Evolutionary conservation across 352 stramenopile genomes (phyloP).

Genomic region (Globisporangium emineosum): DNA sequence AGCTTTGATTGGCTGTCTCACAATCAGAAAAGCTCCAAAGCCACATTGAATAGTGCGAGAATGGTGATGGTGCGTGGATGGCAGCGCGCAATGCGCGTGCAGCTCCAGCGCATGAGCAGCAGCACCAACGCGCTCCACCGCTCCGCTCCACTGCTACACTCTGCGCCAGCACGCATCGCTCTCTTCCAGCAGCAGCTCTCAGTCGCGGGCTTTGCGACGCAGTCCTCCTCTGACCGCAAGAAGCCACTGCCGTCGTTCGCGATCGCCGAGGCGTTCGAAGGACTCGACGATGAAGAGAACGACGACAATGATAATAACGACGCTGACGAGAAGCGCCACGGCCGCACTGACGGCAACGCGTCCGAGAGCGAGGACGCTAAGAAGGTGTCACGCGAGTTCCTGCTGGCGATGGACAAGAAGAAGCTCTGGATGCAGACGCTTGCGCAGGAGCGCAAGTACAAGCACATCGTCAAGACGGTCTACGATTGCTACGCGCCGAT

Average conservation of each 20-base stretch:
- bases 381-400: conserved; percentile 40
- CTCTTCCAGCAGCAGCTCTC: not conserved
- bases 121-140: not conserved
- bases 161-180: not conserved
- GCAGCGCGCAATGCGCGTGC: too few species aligned
- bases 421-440: conserved; percentile 59
- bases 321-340: not conserved
- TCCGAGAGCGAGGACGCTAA: conserved; percentile 23
- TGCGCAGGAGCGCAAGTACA: conserved; percentile 30
- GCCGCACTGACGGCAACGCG: not conserved
- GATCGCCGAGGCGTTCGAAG: conserved; percentile 54
- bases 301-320: conserved; percentile 5
- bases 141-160: not conserved
- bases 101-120: not conserved
- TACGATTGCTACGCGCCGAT: conserved; percentile 62
- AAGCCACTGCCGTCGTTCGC: conserved; percentile 36
- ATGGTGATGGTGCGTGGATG: too few species aligned
- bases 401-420: conserved; percentile 61
- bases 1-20: not conserved
- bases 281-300: conserved; percentile 41
- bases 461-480: conserved; percentile 42
- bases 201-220: not conserved
- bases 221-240: not conserved
- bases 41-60: too few species aligned
- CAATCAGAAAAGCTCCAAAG: not conserved